A percentile compares a stretch with the other conserved stretches of the same genome.
Evolutionary conservation across 106 monocot species (phyloP).

Genomic region (Acanthochlamys bracteata): DNA sequence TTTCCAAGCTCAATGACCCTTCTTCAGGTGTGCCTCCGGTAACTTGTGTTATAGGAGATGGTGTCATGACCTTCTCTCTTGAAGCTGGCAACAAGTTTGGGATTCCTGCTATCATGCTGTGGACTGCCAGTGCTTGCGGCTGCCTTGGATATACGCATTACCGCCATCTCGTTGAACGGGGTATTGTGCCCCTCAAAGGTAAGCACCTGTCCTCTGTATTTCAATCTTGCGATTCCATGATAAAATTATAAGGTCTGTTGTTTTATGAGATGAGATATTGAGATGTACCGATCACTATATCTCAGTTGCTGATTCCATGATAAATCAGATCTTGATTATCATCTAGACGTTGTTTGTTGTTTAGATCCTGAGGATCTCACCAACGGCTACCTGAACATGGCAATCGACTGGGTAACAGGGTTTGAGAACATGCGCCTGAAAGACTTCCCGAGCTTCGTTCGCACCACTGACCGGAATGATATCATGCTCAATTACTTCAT

Average conservation of each 20-base stretch:
- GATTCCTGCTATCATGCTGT: neutral
- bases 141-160: neutral
- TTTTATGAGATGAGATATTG: too few relatives aligned
- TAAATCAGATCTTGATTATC: too few relatives aligned
- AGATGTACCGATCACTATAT: too few relatives aligned
- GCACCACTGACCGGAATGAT: constrained; percentile 11
- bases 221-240: too few relatives aligned
- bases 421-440: constrained; percentile 28
- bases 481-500: constrained; percentile 1
- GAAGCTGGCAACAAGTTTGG: constrained; percentile 1
- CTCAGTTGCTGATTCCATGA: too few relatives aligned
- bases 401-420: constrained; percentile 33
- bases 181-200: neutral
- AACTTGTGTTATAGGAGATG: constrained; percentile 6
- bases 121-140: constrained; percentile 2
- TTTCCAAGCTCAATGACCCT: constrained; percentile 1
- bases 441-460: constrained; percentile 38
- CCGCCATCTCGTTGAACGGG: neutral
- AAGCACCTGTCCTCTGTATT: neutral
- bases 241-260: too few relatives aligned
- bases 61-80: constrained; percentile 1
- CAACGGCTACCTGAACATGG: constrained; percentile 37
- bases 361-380: constrained; percentile 23
- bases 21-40: constrained; percentile 7
- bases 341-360: neutral